Evolutionary conservation across 768 basidiomycete species (phyloP).

Genomic region (Russula olivacea): DNA sequence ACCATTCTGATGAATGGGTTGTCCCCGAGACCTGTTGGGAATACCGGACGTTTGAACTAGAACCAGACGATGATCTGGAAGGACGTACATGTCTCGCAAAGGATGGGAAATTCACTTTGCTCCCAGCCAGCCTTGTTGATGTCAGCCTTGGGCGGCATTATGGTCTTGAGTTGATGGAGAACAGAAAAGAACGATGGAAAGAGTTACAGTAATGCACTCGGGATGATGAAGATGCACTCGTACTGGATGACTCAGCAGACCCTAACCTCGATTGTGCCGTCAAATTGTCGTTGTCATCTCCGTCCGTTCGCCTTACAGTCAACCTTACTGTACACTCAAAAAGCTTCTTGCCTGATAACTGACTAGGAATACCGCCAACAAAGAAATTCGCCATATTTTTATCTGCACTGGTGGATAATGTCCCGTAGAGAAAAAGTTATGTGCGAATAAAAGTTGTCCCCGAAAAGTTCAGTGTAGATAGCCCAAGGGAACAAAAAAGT

Average conservation of each 20-base stretch:
- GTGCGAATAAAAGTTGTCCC: background rate
- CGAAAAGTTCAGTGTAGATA: background rate
- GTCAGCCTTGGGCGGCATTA: slow-evolving; percentile 78
- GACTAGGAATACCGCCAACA: background rate
- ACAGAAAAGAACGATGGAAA: background rate
- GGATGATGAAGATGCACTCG: too few species aligned
- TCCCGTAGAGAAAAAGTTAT: background rate
- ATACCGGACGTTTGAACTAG: background rate
- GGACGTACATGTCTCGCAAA: slow-evolving; percentile 83
- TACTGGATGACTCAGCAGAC: slow-evolving; percentile 11
- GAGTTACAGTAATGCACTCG: background rate
- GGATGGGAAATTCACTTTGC: slow-evolving; percentile 87
- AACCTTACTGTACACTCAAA: too few species aligned
- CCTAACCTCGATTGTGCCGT: slow-evolving; percentile 13
- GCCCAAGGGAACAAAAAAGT: background rate
- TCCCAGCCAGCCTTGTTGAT: slow-evolving; percentile 95
- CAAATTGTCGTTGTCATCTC: too few species aligned
- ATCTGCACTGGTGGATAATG: background rate
- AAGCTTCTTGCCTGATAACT: too few species aligned
- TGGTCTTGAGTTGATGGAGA: background rate
- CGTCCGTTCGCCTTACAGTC: too few species aligned
- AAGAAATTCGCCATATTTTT: background rate
- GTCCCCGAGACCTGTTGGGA: slow-evolving; percentile 61
- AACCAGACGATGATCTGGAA: background rate
- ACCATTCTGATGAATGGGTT: slow-evolving; percentile 97